phyloP scores from a whole-genome alignment of 225 moss, liverwort and hornwort genomes.

The Physcomitrium patens region DNA sequence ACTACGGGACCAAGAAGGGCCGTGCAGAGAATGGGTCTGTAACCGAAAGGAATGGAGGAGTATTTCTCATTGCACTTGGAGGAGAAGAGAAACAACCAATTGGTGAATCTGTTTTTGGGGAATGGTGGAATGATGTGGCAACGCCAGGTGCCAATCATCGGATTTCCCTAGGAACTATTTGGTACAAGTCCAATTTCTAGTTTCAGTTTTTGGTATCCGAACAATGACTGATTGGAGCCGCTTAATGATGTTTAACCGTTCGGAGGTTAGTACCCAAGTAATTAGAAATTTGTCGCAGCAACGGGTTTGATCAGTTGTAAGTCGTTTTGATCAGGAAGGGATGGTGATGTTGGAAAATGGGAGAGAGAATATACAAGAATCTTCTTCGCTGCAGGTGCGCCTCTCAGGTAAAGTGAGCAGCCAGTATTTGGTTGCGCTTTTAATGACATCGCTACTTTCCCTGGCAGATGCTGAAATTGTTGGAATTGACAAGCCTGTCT shows the following conservation, averaged over 20 bases:
- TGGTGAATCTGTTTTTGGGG: constrained; percentile 75
- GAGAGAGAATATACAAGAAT: background rate
- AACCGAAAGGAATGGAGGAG: constrained; percentile 67
- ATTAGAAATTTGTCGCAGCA: background rate
- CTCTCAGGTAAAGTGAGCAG: constrained; percentile 95
- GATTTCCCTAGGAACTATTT: background rate
- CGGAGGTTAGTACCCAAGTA: background rate
- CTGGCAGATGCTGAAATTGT: constrained; percentile 78
- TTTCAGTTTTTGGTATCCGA: background rate
- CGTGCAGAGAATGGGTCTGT: constrained; percentile 68
- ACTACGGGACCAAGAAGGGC: constrained; percentile 67
- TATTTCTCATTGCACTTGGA: constrained; percentile 63
- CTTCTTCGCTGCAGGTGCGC: constrained; percentile 57
- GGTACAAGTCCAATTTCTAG: background rate
- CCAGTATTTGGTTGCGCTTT: constrained; percentile 88
- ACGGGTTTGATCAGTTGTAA: too few species aligned
- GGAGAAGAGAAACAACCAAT: constrained; percentile 38
- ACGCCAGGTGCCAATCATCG: constrained; percentile 46
- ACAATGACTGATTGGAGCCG: constrained; percentile 56
- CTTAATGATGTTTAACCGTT: constrained; percentile 87
- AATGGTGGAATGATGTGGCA: constrained; percentile 89
- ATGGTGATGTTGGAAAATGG: too few species aligned
- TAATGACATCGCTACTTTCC: constrained; percentile 90
- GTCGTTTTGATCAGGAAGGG: too few species aligned
- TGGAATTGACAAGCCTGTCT: constrained; percentile 89